phyloP scores from a whole-genome alignment of 2,329 filamentous ascomycete genomes.

The Cucurbitaria berberidis region DNA sequence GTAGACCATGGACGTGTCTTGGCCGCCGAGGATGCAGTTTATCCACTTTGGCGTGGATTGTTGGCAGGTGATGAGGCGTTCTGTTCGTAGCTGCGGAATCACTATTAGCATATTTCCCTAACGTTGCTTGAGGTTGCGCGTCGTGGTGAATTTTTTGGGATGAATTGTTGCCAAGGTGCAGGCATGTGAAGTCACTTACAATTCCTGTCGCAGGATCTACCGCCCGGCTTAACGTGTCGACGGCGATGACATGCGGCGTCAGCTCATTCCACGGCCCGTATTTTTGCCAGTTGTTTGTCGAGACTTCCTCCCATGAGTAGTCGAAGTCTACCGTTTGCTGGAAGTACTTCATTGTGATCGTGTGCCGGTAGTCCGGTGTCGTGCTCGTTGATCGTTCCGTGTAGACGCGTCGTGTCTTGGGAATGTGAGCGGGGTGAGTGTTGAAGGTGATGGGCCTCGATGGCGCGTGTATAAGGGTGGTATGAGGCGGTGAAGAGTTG shows the following conservation, averaged over 20 bases:
- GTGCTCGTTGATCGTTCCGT: background rate
- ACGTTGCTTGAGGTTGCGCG: conserved; percentile 3
- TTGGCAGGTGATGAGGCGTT: conserved; percentile 69
- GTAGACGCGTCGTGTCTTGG: background rate
- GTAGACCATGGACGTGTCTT: conserved; percentile 86
- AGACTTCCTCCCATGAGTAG: conserved; percentile 99
- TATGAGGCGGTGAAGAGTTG: background rate
- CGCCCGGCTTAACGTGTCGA: conserved; percentile 83
- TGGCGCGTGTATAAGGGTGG: conserved; percentile 13
- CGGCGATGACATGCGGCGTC: conserved; percentile 93
- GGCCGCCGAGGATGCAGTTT: conserved; percentile 76
- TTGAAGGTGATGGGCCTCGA: conserved; percentile 12
- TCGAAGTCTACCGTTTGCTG: conserved; percentile 87
- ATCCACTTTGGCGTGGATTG: conserved; percentile 81
- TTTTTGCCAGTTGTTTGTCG: conserved; percentile 96
- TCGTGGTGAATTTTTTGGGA: background rate
- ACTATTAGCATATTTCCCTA: conserved; percentile 12
- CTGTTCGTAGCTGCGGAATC: conserved; percentile 67
- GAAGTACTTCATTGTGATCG: conserved; percentile 84
- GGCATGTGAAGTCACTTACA: conserved; percentile 54
- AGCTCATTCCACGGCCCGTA: conserved; percentile 99
- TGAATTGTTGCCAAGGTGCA: background rate
- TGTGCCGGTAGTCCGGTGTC: conserved; percentile 16
- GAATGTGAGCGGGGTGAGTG: conserved; percentile 3
- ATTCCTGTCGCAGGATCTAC: conserved; percentile 71